These are phyloP conservation scores for Pythium biforme DNA, from an alignment of 352 stramenopile genomes.

Conservation along the genomic window DNA sequence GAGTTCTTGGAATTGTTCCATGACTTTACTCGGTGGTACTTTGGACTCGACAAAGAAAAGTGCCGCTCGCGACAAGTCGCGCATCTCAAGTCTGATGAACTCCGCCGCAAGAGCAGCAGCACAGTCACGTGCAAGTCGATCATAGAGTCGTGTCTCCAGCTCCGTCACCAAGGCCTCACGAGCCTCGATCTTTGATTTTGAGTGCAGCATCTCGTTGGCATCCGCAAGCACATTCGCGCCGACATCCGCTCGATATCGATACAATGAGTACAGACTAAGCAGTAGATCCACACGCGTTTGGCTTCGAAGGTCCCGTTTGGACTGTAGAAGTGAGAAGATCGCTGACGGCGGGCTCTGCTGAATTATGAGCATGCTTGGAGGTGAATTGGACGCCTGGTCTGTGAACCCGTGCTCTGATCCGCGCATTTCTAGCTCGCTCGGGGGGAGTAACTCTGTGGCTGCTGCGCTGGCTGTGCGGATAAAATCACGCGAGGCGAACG, in stretches of 20 bases:
- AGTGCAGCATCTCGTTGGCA: constrained; percentile 4
- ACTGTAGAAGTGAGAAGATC: constrained; percentile 58
- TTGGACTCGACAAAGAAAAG: constrained; percentile 77
- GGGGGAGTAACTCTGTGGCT: constrained; percentile 47
- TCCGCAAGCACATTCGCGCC: constrained; percentile 25
- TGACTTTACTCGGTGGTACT: constrained; percentile 50
- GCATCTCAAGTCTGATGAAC: constrained; percentile 54
- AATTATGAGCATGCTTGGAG: constrained; percentile 46
- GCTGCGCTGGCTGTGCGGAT: constrained; percentile 43
- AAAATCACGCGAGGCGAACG: constrained; percentile 23
- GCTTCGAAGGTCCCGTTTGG: constrained; percentile 2
- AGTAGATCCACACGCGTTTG: constrained; percentile 71
- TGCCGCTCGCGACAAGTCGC: constrained; percentile 59
- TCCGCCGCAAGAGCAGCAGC: constrained; percentile 56
- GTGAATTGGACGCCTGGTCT: neutral
- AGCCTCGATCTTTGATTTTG: constrained; percentile 19
- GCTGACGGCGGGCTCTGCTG: constrained; percentile 76
- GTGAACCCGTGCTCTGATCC: neutral
- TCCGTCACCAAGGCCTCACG: constrained; percentile 40
- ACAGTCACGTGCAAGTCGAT: constrained; percentile 66
- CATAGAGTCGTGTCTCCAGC: constrained; percentile 76
- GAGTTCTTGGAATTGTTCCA: constrained; percentile 53
- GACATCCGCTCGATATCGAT: constrained; percentile 83
- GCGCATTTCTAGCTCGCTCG: constrained; percentile 59
- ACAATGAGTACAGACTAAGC: constrained; percentile 81